Evolutionary conservation across 2,329 filamentous ascomycete genomes (phyloP).

Genomic region (Stachybotrys chlorohalonatus): DNA sequence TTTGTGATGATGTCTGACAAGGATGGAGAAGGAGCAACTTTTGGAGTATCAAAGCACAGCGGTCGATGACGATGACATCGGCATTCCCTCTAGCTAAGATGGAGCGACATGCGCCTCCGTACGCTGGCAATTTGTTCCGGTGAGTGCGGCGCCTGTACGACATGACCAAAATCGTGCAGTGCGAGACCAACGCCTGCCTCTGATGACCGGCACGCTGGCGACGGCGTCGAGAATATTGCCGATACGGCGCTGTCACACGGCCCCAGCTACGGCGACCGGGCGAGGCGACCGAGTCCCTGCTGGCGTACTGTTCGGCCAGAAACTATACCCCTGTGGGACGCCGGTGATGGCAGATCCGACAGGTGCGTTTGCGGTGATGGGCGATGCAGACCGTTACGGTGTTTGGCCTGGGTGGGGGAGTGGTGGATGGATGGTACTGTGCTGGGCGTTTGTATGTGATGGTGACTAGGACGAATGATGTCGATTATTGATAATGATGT

Average conservation of each 20-base stretch:
- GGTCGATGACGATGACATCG: background rate
- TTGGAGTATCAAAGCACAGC: background rate
- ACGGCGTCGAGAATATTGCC: background rate
- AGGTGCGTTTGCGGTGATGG: background rate
- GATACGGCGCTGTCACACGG: background rate
- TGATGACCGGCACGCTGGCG: background rate
- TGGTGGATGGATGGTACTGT: background rate
- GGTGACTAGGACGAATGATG: background rate
- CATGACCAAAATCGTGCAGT: background rate
- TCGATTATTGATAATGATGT: background rate
- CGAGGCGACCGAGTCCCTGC: background rate
- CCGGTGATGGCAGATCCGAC: background rate
- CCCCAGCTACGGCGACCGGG: constrained; percentile 1
- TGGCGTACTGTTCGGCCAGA: background rate
- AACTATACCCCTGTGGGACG: background rate
- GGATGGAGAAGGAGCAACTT: too few relatives aligned
- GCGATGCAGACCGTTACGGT: background rate
- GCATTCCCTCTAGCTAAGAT: background rate
- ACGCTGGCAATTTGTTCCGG: too few relatives aligned
- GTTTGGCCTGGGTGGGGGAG: background rate
- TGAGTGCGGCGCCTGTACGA: background rate
- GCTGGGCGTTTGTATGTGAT: too few relatives aligned
- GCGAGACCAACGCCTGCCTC: background rate
- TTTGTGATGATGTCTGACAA: too few relatives aligned
- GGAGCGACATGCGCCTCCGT: background rate